A percentile compares a stretch with the other conserved stretches of the same genome.
phyloP scores from a whole-genome alignment of 768 basidiomycete genomes.

The Lentinula lateritia region DNA sequence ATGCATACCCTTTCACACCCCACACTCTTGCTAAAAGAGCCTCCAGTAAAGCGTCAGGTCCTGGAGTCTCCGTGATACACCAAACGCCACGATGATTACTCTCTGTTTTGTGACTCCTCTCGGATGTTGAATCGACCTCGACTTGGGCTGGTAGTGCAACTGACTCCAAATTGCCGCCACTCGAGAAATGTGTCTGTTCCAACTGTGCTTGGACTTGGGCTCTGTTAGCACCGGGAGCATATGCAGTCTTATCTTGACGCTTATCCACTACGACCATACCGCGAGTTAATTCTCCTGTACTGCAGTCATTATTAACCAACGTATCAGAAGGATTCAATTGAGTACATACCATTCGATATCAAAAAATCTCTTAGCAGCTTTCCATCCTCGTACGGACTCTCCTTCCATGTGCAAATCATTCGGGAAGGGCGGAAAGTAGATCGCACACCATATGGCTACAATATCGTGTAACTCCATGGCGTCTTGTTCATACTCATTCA shows the following conservation, averaged over 20 bases:
- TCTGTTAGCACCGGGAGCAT: conserved; percentile 62
- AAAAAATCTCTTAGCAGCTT: conserved; percentile 44
- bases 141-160: conserved; percentile 50
- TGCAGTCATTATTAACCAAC: conserved; percentile 16
- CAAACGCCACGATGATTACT: conserved; percentile 27
- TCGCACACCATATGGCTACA: conserved; percentile 83
- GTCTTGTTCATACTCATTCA: conserved; percentile 78
- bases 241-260: conserved; percentile 58
- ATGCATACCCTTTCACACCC: conserved; percentile 21
- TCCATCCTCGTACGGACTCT: conserved; percentile 50
- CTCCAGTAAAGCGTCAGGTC: conserved; percentile 41
- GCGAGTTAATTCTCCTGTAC: conserved; percentile 73
- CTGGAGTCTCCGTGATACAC: conserved; percentile 61
- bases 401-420: conserved; percentile 18
- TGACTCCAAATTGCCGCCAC: conserved; percentile 35
- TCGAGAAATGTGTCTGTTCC: conserved; percentile 22
- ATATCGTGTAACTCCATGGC: conserved; percentile 90
- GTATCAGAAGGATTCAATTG: background rate
- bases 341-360: conserved; percentile 59
- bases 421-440: conserved; percentile 54
- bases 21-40: conserved; percentile 54
- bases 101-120: background rate
- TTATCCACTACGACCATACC: conserved; percentile 88
- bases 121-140: conserved; percentile 32
- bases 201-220: conserved; percentile 54